A percentile compares a stretch with the other conserved stretches of the same genome.
phyloP scores from a whole-genome alignment of 2,329 filamentous ascomycete species.

The Scedosporium apiospermum region DNA sequence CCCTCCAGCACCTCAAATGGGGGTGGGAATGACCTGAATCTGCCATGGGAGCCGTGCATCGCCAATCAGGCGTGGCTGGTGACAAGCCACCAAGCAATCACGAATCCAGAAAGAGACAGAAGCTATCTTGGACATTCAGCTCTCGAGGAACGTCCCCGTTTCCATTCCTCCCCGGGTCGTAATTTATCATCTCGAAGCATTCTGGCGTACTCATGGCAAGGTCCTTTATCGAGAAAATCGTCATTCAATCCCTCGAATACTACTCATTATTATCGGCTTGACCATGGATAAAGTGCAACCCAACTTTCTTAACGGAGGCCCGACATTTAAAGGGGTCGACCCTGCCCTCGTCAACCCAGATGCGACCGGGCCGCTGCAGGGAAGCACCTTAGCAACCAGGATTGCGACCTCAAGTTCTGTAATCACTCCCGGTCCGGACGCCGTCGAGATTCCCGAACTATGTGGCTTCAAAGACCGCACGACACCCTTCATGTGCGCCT shows the following conservation, averaged over 20 bases:
- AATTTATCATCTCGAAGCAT: neutral
- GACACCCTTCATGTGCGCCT: neutral
- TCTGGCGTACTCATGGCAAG: neutral
- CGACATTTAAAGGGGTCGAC: neutral
- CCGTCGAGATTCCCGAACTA: neutral
- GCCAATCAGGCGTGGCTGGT: neutral
- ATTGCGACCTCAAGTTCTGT: neutral
- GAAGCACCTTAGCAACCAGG: neutral
- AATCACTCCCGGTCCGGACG: neutral
- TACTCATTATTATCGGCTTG: neutral
- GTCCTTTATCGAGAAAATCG: neutral
- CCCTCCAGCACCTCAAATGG: neutral
- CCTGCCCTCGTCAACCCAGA: neutral
- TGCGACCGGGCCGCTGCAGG: neutral
- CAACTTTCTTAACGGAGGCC: neutral
- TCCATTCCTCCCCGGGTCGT: neutral
- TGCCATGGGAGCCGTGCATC: neutral
- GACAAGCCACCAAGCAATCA: neutral
- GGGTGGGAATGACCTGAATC: neutral
- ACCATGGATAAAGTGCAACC: neutral
- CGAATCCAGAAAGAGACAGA: neutral
- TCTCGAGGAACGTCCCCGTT: neutral
- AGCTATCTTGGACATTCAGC: neutral
- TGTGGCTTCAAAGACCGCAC: neutral
- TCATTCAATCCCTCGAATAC: neutral